Evolutionary conservation across 139 green algal species (phyloP), one percentile per base, ranked within the genome.

Genomic region (Chlorella ohadii): DNA sequence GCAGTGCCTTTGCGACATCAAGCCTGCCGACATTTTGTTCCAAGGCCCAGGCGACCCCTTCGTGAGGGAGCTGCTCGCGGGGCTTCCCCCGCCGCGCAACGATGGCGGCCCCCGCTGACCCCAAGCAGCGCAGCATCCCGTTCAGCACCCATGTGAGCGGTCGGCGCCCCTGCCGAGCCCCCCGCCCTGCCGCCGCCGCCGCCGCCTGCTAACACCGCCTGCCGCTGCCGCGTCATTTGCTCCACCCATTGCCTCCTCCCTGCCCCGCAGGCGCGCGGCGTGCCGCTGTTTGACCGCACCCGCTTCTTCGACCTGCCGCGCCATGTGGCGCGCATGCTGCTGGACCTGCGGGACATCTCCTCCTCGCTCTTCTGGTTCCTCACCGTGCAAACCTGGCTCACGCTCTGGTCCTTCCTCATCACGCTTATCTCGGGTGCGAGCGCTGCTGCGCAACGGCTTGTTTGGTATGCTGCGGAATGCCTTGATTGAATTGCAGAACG

Each of bases 341-440:
- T 90, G n/a, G 82, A 87, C 63, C 47, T 90, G 38, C 63, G 86
- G 2, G 86, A 90, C 72, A 56, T 90, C 23, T 77, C 71, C 31
- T 85, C 74, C 27, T 78, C 82, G 20, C 36, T 85, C 63, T 82
- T 90, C 36, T 90, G 76, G 75, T 90, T 87, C 56, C 39, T 90
- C n/a, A 36, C 65, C 33, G 84, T 76, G 71, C 86, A 90, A 67
- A 85, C 75, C 39, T 90, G 81, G 81, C 65, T 85, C 61, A 90
- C 81, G 16, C 57, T 90, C 4, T 83, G 67, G 72, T 79, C 57
- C 17, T 72, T 47, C 61, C 55, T 90, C 28, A 82, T 87, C 39
- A 90, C 74, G 7, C 64, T 90, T 9, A 36, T 87, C 33, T 87
- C 81, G 13, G 81, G 81, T 87, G 64, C 9, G 78, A 2, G 11